A percentile compares a stretch with the other conserved stretches of the same genome.
Evolutionary conservation across 2,329 filamentous ascomycete species (phyloP).

Genomic region (Diplodia seriata): DNA sequence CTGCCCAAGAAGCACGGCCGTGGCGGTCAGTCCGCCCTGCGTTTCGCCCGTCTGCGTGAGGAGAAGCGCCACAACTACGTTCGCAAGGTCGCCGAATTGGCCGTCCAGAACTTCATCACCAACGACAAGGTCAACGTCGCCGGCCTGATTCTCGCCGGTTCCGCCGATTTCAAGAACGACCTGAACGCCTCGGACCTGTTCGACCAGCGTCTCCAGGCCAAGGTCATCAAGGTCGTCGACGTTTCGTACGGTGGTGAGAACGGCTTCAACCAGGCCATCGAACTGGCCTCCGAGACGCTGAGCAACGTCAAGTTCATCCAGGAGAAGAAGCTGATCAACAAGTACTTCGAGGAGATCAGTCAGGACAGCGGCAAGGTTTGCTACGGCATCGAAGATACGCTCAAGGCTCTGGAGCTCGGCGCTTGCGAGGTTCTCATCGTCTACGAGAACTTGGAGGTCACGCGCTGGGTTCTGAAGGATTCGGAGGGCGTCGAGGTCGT

Average conservation of each 20-base stretch:
- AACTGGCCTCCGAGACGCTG: constrained; percentile 90
- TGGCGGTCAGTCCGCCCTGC: constrained; percentile 98
- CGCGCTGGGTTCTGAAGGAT: constrained; percentile 86
- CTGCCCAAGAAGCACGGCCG: constrained; percentile 99
- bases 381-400: constrained; percentile 96
- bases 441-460: constrained; percentile 96
- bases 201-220: constrained; percentile 85
- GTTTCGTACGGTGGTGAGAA: constrained; percentile 99
- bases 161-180: constrained; percentile 99
- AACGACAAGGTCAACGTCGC: constrained; percentile 98
- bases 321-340: constrained; percentile 99
- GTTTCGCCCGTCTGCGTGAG: constrained; percentile 99
- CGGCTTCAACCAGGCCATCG: constrained; percentile 99
- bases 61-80: constrained; percentile 99
- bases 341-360: constrained; percentile 99
- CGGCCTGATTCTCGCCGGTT: constrained; percentile 93
- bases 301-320: constrained; percentile 99
- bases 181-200: constrained; percentile 98
- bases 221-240: constrained; percentile 99
- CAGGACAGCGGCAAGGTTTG: constrained; percentile 96
- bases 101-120: constrained; percentile 98
- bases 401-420: constrained; percentile 95
- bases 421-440: constrained; percentile 95
- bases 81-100: constrained; percentile 95
- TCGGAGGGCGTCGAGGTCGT: constrained; percentile 74